These are phyloP conservation scores for Panellus pusillus DNA, from an alignment of 768 basidiomycete genomes.

Conservation along the genomic window DNA sequence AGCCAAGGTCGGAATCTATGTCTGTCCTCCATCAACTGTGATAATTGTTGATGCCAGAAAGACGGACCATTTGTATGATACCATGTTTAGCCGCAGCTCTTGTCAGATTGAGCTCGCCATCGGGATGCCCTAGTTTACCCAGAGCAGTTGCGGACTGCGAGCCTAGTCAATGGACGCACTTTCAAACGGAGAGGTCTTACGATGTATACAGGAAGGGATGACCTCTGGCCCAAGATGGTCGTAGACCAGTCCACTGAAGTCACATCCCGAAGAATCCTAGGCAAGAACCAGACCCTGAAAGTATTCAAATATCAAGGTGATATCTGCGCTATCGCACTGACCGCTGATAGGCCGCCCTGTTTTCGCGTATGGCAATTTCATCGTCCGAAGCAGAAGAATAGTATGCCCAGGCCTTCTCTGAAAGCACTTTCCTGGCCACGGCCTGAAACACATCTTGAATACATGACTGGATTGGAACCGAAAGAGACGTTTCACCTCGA, in stretches of 20 bases:
- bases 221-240: slow-evolving; percentile 57
- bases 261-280: slow-evolving; percentile 66
- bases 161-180: neutral
- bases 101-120: slow-evolving; percentile 91
- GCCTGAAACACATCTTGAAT: slow-evolving; percentile 34
- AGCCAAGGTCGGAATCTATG: slow-evolving; percentile 90
- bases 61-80: slow-evolving; percentile 49
- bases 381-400: slow-evolving; percentile 78
- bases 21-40: neutral
- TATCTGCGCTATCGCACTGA: slow-evolving; percentile 18
- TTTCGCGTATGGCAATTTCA: slow-evolving; percentile 69
- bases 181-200: slow-evolving; percentile 30
- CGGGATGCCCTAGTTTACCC: slow-evolving; percentile 92
- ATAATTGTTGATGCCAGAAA: neutral
- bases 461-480: neutral
- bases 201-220: slow-evolving; percentile 66
- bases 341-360: slow-evolving; percentile 72
- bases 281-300: slow-evolving; percentile 65
- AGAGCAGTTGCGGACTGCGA: slow-evolving; percentile 17
- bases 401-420: slow-evolving; percentile 75
- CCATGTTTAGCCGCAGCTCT: slow-evolving; percentile 81
- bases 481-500: slow-evolving; percentile 48
- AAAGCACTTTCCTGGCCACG: slow-evolving; percentile 63
- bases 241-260: slow-evolving; percentile 63
- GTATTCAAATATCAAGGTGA: neutral